Percentiles rank a stretch among this genome's conserved stretches.
Evolutionary conservation across 345 rosid species (phyloP).

Genomic region (Aurinia saxatilis): DNA sequence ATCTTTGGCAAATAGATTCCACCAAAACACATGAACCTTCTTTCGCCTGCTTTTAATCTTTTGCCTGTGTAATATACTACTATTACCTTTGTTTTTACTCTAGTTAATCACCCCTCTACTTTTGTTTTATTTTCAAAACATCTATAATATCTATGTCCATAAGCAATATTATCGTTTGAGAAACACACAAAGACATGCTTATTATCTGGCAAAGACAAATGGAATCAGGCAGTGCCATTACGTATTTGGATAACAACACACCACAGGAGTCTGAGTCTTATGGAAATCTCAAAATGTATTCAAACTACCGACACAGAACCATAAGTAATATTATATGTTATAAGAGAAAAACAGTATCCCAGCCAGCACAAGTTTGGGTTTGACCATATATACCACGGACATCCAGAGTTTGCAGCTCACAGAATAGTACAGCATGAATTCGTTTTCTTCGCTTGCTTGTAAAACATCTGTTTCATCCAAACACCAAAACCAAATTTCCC

Average conservation of each 20-base stretch:
- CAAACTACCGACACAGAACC: constrained; percentile 10
- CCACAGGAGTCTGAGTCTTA: constrained; percentile 3
- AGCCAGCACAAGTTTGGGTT: constrained; percentile 20
- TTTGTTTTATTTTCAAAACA: neutral
- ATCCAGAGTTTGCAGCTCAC: constrained; percentile 33
- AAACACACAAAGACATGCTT: neutral
- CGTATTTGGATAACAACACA: constrained; percentile 12
- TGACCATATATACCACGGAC: constrained; percentile 13
- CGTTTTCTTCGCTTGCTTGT: constrained; percentile 97
- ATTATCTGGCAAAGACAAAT: neutral
- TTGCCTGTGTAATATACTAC: neutral
- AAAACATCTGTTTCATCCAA: constrained; percentile 79
- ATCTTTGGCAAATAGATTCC: constrained; percentile 44
- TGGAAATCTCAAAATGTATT: constrained; percentile 8
- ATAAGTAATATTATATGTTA: neutral
- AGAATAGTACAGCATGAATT: constrained; percentile 88
- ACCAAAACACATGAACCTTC: neutral
- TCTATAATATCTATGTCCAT: neutral
- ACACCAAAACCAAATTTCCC: neutral
- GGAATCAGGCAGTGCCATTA: neutral
- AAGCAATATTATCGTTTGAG: neutral
- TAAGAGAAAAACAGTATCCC: neutral
- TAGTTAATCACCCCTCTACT: neutral
- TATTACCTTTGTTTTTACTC: neutral
- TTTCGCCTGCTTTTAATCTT: neutral